Evolutionary conservation across 805 yeast genomes (phyloP).

Genomic region (Metschnikowia kunwiensis): DNA sequence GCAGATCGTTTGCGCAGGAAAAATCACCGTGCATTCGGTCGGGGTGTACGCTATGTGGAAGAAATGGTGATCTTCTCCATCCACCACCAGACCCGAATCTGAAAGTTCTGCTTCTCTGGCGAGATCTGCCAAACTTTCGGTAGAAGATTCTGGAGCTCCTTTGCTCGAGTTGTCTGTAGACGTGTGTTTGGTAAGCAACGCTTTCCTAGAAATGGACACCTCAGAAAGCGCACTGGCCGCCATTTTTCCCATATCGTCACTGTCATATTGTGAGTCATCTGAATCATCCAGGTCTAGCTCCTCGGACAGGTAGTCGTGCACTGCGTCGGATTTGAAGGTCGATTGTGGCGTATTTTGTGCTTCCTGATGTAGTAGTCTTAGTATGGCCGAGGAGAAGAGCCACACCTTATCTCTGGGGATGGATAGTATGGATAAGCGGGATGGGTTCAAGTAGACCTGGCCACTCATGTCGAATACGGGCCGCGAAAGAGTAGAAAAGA

Average conservation of each 20-base stretch:
- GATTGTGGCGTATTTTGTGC: constrained; percentile 19
- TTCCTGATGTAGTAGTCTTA: constrained; percentile 43
- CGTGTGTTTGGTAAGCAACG: constrained; percentile 2
- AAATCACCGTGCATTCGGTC: constrained; percentile 59
- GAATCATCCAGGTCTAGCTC: constrained; percentile 6
- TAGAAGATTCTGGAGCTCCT: constrained; percentile 10
- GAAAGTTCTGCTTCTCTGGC: constrained; percentile 5
- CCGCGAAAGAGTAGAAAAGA: background rate
- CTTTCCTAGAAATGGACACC: constrained; percentile 1
- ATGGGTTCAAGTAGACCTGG: constrained; percentile 48
- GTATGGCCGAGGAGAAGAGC: constrained; percentile 51
- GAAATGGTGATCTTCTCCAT: constrained; percentile 42
- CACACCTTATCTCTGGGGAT: constrained; percentile 52
- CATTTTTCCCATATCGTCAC: constrained; percentile 3
- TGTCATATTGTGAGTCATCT: constrained; percentile 2
- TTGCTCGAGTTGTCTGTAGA: constrained; percentile 33
- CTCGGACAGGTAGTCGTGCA: background rate
- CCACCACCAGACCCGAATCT: background rate
- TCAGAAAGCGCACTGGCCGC: constrained; percentile 4
- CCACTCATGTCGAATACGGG: constrained; percentile 31
- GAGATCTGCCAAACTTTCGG: constrained; percentile 5
- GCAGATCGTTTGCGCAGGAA: constrained; percentile 39
- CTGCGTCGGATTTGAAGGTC: constrained; percentile 6
- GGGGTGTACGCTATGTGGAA: constrained; percentile 64
- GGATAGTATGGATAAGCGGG: constrained; percentile 48